These are phyloP conservation scores for Trypanosoma lewisi DNA, from an alignment of 208 protist genomes.

Conservation along the genomic window DNA sequence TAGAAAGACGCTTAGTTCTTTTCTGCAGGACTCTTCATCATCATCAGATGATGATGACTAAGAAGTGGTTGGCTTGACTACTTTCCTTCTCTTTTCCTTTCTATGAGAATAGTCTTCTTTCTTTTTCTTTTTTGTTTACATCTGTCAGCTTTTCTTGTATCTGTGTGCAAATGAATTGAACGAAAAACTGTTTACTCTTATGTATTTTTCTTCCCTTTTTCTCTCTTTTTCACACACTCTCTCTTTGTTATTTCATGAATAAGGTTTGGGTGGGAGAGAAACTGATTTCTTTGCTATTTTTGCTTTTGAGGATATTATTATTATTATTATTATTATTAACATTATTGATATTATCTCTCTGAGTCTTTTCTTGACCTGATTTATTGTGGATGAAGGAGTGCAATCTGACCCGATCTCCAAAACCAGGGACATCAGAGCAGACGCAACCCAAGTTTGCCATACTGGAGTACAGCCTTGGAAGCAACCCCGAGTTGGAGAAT, in stretches of 20 bases:
- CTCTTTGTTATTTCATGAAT: neutral
- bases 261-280: neutral
- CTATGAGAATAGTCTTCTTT: neutral
- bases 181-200: neutral
- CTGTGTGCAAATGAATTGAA: neutral
- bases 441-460: neutral
- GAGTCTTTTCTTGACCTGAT: neutral
- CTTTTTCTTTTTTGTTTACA: too few species aligned
- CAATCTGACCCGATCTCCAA: neutral
- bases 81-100: neutral
- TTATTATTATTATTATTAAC: neutral
- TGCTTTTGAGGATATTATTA: neutral
- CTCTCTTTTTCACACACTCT: neutral
- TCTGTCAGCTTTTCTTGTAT: too few species aligned
- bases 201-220: neutral
- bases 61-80: neutral
- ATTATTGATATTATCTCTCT: neutral
- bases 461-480: conserved; percentile 39
- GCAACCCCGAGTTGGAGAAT: conserved; percentile 38
- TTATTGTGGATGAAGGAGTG: neutral
- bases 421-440: neutral
- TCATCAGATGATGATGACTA: conserved; percentile 7
- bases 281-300: conserved; percentile 1
- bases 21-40: conserved; percentile 22
- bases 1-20: conserved; percentile 18